Evolutionary conservation across 176 grass and related monocot species (phyloP), one percentile per base, ranked within the genome.

Genomic region (Leersia perrieri): DNA sequence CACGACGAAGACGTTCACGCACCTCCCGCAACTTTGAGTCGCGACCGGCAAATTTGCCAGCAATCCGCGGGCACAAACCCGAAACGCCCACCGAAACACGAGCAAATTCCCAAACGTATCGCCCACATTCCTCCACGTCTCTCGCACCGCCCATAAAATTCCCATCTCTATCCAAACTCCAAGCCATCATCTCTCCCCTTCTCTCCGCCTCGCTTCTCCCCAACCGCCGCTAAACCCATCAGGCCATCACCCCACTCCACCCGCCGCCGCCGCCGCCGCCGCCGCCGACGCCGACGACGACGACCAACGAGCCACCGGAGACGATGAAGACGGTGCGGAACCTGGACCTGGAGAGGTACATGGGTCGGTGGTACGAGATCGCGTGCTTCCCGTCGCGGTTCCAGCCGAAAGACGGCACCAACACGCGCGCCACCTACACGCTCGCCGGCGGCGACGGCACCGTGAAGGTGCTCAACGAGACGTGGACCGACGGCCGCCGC

Each of bases 321-420:
- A 41, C 76, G 51, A 93, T 92, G 78, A 86, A 60, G 30, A 70
- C 69, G 65, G 93, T 88, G 44, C 65, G 79, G 16, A 42, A 85
- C 35, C 90, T 96, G 0, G 90, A 90, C 82, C 33, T 96, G 38
- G 84, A 92, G 82, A 79, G 88, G 38, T 92, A 96, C 88, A 84
- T 86, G 90, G 90, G 90, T 27, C 88, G 85, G 36, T 92, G 93
- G 93, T 92, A 96, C 76, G 93, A 96, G 85, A 90, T 92, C 64
- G 90, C 90, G 32, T 86, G 84, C 85, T 90, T 96, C 82, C 90
- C 82, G 22, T 96, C 93, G 18, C 28, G 25, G 74, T 96, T 92
- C 75, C 88, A 96, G 85, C 93, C 90, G 66, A 88, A 75, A 84
- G 80, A 74, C 68, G 90, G 93, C 45, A 74, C 63, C 57, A 92